These are phyloP conservation scores for Saccharomycopsis crataegensis DNA, from an alignment of 1,139 yeast species.

Conservation along the genomic window DNA sequence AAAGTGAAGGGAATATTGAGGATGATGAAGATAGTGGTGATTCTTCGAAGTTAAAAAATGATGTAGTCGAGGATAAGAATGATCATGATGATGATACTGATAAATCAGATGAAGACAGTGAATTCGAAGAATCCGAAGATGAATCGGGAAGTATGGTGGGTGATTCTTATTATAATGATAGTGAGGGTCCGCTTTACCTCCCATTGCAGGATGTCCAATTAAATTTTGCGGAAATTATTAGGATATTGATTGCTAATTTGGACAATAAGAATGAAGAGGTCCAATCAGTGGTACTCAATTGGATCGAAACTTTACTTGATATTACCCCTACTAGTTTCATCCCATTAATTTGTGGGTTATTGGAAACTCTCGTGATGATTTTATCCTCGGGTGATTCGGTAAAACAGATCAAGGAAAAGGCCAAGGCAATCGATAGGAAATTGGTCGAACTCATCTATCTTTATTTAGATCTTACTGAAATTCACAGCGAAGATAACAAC, in stretches of 20 bases:
- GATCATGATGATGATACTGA: slow-evolving; percentile 7
- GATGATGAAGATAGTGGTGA: slow-evolving; percentile 6
- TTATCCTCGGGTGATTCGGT: slow-evolving; percentile 10
- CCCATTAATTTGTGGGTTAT: slow-evolving; percentile 32
- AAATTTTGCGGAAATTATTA: slow-evolving; percentile 74
- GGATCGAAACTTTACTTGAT: slow-evolving; percentile 72
- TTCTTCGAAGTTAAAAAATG: background rate
- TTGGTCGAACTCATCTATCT: slow-evolving; percentile 37
- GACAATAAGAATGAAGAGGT: slow-evolving; percentile 65
- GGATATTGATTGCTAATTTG: slow-evolving; percentile 70
- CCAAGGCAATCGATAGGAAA: slow-evolving; percentile 45
- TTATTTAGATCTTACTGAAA: slow-evolving; percentile 21
- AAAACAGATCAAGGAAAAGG: slow-evolving; percentile 38
- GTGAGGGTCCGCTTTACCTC: slow-evolving; percentile 50
- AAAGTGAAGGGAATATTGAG: background rate
- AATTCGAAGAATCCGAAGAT: slow-evolving; percentile 4
- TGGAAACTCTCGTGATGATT: slow-evolving; percentile 10
- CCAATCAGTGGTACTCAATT: slow-evolving; percentile 69
- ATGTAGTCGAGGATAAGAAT: slow-evolving; percentile 20
- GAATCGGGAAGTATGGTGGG: background rate
- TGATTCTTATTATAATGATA: slow-evolving; percentile 18
- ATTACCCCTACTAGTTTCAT: slow-evolving; percentile 74
- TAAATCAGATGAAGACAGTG: slow-evolving; percentile 18
- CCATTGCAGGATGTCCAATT: slow-evolving; percentile 85
- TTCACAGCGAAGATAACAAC: slow-evolving; percentile 25